These are phyloP conservation scores for Simmondsia chinensis DNA, from an alignment of 148 eudicot species.

Conservation along the genomic window DNA sequence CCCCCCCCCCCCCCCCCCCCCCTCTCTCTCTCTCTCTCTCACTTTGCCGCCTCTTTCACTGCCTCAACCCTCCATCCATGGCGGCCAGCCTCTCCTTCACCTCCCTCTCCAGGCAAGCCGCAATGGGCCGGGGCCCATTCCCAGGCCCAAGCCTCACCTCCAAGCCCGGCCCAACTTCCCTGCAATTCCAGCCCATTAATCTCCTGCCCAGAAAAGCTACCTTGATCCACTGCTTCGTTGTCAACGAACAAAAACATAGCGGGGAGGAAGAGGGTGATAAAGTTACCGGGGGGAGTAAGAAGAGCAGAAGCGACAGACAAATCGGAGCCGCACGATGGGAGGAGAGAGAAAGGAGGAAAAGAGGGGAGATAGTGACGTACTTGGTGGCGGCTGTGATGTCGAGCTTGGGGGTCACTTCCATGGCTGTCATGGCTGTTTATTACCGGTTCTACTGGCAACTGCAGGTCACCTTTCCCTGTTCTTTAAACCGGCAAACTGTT, in stretches of 20 bases:
- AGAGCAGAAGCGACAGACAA: constrained; percentile 12
- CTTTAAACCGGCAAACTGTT: not conserved
- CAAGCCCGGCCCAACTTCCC: constrained; percentile 14
- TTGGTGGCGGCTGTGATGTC: constrained; percentile 90
- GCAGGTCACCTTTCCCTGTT: constrained; percentile 36
- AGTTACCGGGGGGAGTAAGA: constrained; percentile 1
- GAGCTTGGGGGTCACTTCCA: constrained; percentile 74
- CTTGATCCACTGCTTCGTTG: constrained; percentile 43
- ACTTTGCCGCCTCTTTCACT: too few relatives aligned
- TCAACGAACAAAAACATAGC: constrained; percentile 26
- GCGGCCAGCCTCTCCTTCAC: too few relatives aligned
- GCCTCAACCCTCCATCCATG: too few relatives aligned
- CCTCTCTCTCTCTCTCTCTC: not conserved
- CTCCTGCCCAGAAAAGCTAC: too few relatives aligned
- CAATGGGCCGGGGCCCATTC: too few relatives aligned
- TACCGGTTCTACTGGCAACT: constrained; percentile 88
- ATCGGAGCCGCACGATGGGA: constrained; percentile 26
- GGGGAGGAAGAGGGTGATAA: not conserved
- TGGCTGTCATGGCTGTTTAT: constrained; percentile 87
- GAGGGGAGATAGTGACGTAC: constrained; percentile 72
- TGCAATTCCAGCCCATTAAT: constrained; percentile 9
- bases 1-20: not conserved
- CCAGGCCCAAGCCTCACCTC: constrained; percentile 15
- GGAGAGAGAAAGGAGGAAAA: constrained; percentile 60
- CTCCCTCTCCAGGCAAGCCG: too few relatives aligned